Conservation (phyloP, 2,329 filamentous ascomycete species). For the Paecilomyces sp. region DNA sequence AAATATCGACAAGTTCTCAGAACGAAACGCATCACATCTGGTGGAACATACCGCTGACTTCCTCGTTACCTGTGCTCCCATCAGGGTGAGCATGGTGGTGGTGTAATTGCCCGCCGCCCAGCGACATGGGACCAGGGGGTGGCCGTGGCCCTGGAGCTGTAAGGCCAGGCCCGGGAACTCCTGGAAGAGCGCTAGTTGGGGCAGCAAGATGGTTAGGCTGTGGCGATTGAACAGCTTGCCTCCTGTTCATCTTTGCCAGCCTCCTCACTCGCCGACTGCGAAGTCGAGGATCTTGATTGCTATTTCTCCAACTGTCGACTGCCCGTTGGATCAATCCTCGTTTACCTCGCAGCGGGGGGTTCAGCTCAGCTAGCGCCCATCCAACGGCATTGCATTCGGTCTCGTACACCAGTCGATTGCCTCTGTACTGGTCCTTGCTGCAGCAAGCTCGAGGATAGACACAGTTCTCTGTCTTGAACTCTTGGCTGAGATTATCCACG, state of each 20-base stretch:
- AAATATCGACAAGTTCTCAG: slow-evolving; percentile 2
- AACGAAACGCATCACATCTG: slow-evolving; percentile 48
- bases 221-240: slow-evolving; percentile 63
- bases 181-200: slow-evolving; percentile 53
- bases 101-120: slow-evolving; percentile 62
- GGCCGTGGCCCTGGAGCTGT: slow-evolving; percentile 27
- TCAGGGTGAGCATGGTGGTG: slow-evolving; percentile 69
- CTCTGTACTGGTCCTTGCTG: slow-evolving; percentile 90
- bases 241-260: slow-evolving; percentile 91
- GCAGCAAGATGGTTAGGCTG: slow-evolving; percentile 60
- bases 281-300: slow-evolving; percentile 89
- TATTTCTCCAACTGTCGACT: slow-evolving; percentile 98
- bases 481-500: slow-evolving; percentile 71
- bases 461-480: slow-evolving; percentile 98
- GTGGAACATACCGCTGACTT: slow-evolving; percentile 96
- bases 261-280: slow-evolving; percentile 85
- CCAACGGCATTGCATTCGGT: slow-evolving; percentile 99
- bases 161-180: slow-evolving; percentile 59
- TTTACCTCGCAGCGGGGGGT: slow-evolving; percentile 85
- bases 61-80: slow-evolving; percentile 55
- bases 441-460: slow-evolving; percentile 95
- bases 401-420: slow-evolving; percentile 92
- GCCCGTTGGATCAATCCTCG: slow-evolving; percentile 92
- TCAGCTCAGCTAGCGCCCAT: slow-evolving; percentile 94
- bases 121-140: slow-evolving; percentile 53